Evolutionary conservation across 2,329 filamentous ascomycete species (phyloP), one percentile per base, ranked within the genome.

Genomic region (Apiospora aurea): DNA sequence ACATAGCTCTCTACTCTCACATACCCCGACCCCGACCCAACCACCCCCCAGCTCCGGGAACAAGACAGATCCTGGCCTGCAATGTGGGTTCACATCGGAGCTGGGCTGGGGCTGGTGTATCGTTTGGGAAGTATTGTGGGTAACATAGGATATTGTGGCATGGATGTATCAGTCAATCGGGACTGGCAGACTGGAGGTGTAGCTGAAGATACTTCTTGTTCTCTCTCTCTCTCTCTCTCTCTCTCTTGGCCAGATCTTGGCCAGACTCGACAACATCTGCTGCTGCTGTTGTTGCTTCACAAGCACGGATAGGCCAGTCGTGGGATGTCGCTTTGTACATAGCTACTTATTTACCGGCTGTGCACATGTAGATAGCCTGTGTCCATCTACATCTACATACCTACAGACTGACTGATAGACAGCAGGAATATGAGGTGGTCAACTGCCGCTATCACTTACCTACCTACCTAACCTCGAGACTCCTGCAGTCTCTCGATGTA

Each of bases 11-110:
- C 46, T 47, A 10, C 46, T 49, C 51, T 13, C 41, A 64, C 57
- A 24, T 64, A 64, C 57, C 57, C 57, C 57, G 57, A 64, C 57
- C 57, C 57, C 34, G 57, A 64, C 57, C 34, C 34, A 64, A 34
- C 57, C 51, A 24, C 57, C 57, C 57, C 57, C 57, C 57, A 64
- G 57, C 57, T 64, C 57, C 57, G 57, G 57, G 57, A 64, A 64
- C 57, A 64, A 64, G 57, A 64, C 57, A 64, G 57, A 64, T 64
- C 57, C 57, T 64, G 57, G 57, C 57, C 57, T 64, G 57, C 57
- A 34, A 34, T 64, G 57, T 64, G 57, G 57, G 21, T 64, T 41
- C 57, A 64, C 18, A 64, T 64, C 34, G 57, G 57, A 64, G 57
- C 57, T 64, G 57, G 57, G 34, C 57, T 64, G 57, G 57, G 57